Percentiles rank a stretch among this genome's conserved stretches.
Conservation (phyloP, 148 eudicot genomes). For the Chenopodium album region DNA sequence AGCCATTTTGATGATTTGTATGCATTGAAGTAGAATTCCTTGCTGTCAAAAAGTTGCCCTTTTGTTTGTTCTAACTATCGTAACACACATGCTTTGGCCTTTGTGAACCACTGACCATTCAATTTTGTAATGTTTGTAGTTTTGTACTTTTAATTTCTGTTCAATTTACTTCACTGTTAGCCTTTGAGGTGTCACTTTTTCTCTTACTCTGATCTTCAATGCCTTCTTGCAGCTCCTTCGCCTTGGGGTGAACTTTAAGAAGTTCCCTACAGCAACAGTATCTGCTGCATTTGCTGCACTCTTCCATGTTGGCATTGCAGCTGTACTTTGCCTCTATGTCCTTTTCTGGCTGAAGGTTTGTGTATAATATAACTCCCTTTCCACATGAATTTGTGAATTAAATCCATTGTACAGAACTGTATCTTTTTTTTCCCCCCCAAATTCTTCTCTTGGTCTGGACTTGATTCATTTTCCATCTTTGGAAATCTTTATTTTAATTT, state of each 20-base stretch:
- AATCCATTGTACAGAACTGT: background rate
- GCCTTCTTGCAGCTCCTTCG: conserved; percentile 50
- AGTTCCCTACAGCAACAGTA: conserved; percentile 70
- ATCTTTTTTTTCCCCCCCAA: background rate
- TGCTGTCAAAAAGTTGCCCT: background rate
- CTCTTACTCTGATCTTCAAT: conserved; percentile 9
- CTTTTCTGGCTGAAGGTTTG: conserved; percentile 95
- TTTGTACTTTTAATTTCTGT: background rate
- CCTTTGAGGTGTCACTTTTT: background rate
- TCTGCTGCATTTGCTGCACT: conserved; percentile 68
- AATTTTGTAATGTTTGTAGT: background rate
- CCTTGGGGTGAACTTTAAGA: conserved; percentile 80
- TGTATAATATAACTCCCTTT: background rate
- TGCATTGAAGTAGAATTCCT: background rate
- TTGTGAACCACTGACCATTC: background rate
- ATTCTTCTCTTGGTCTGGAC: background rate
- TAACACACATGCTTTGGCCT: background rate
- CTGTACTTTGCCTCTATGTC: conserved; percentile 66
- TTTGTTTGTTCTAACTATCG: too few relatives aligned
- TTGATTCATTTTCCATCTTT: background rate
- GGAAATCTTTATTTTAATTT: background rate
- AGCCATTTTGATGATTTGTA: background rate
- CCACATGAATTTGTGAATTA: background rate
- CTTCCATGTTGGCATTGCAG: conserved; percentile 83
- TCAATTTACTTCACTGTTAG: background rate